These are phyloP conservation scores for Yamadazyma mexicana DNA, from an alignment of 1,139 yeast genomes.

Conservation along the genomic window DNA sequence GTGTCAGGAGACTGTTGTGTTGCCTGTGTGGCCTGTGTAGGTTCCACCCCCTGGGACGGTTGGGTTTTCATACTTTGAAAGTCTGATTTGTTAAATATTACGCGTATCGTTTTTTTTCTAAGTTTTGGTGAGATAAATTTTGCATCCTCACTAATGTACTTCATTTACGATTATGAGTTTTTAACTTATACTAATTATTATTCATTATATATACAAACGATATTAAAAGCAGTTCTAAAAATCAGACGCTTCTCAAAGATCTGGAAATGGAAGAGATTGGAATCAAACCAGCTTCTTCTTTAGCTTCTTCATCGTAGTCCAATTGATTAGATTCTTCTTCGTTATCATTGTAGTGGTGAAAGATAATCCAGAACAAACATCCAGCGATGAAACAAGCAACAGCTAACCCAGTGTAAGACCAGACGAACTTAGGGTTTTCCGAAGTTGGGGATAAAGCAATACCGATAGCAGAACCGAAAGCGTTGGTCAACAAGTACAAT, in stretches of 20 bases:
- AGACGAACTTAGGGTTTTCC: slow-evolving; percentile 64
- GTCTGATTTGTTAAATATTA: background rate
- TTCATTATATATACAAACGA: background rate
- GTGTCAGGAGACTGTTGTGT: slow-evolving; percentile 56
- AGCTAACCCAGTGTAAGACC: slow-evolving; percentile 67
- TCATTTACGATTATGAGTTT: background rate
- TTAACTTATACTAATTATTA: background rate
- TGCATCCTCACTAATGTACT: background rate
- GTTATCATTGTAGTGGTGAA: slow-evolving; percentile 53
- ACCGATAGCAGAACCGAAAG: slow-evolving; percentile 71
- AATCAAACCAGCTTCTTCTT: slow-evolving; percentile 10
- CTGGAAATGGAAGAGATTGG: slow-evolving; percentile 27
- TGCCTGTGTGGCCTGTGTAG: slow-evolving; percentile 62
- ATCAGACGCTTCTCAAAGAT: slow-evolving; percentile 21
- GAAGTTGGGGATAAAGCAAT: slow-evolving; percentile 69
- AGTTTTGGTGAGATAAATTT: background rate
- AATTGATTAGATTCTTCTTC: slow-evolving; percentile 65
- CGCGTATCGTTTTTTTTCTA: slow-evolving; percentile 3
- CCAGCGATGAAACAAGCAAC: slow-evolving; percentile 62
- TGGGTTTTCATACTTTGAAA: background rate
- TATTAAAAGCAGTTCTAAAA: no score
- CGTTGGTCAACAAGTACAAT: slow-evolving; percentile 59
- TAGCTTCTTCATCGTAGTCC: slow-evolving; percentile 36
- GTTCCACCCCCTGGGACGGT: slow-evolving; percentile 21
- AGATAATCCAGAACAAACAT: slow-evolving; percentile 58